Conservation (phyloP, 441 rosid genomes). For the Biscutella laevigata region DNA sequence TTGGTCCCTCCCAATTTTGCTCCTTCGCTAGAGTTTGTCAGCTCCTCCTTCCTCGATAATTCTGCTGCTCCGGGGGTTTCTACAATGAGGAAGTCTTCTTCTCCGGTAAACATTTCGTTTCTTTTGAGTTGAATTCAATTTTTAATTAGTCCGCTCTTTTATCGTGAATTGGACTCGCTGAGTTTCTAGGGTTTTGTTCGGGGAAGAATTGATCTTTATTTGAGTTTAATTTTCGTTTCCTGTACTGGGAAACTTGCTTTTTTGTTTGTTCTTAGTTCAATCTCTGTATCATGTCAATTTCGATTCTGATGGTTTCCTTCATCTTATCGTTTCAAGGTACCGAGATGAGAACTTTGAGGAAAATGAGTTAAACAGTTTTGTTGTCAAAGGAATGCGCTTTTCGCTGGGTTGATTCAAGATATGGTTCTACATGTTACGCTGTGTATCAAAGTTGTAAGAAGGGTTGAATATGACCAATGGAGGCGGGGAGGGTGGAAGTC, state of each 20-base stretch:
- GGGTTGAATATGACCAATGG: conserved; percentile 91
- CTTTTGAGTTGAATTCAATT: background rate
- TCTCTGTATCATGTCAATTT: background rate
- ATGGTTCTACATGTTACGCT: conserved; percentile 29
- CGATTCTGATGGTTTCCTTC: background rate
- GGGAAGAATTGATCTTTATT: background rate
- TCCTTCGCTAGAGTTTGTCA: conserved; percentile 5
- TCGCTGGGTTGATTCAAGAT: conserved; percentile 23
- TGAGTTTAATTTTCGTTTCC: background rate
- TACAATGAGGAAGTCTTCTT: conserved; percentile 18
- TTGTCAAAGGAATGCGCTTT: conserved; percentile 10
- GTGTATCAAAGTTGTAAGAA: conserved; percentile 51
- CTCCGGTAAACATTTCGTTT: conserved; percentile 20
- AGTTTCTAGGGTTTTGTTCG: conserved; percentile 20
- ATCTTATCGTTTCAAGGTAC: conserved; percentile 6
- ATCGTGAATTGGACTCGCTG: background rate
- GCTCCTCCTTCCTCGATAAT: conserved; percentile 2
- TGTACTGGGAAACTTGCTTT: background rate
- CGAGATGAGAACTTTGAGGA: background rate
- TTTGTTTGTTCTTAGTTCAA: background rate
- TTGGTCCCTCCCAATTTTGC: background rate
- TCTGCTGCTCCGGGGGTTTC: conserved; percentile 4
- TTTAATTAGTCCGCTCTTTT: background rate
- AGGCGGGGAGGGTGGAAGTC: conserved; percentile 62
- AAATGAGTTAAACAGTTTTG: background rate